Evolutionary conservation across 441 rosid species (phyloP), one percentile per base, ranked within the genome.

Genomic region (Bruguiera hainesii): DNA sequence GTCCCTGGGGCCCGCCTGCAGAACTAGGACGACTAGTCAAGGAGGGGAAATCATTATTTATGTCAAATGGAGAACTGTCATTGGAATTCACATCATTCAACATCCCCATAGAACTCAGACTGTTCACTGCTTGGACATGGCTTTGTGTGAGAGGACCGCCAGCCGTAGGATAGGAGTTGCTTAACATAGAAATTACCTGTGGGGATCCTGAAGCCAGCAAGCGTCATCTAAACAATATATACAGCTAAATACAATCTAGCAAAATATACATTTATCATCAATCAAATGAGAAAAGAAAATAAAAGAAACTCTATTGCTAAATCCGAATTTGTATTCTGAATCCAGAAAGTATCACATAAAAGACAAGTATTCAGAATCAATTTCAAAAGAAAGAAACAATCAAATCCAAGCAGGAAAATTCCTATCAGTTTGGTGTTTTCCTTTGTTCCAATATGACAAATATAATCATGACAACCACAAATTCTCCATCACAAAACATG

Each of bases 1-100:
- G 99, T 68, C 98, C 97, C 80, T 92, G 99, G 75, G 93, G 87
- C 56, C 96, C 97, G 49, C 97, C 97, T 11, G 96, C 95, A 59
- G 98, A 96, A 76, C 76, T 85, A 75, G 99, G 98, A 30, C 90
- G 93, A 80, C 96, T 92, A 19, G 90, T 84, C 81, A 96, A 78
- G 79, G 81, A 90, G 64, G 99, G 99, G 70, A 96, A 96, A 74
- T 96, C 99, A 78, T 84, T 87, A 64, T 86, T 89, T 69, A 96
- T 96, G 80, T 96, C 96, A 59, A 89, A 96, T 2, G 97, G 96
- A 28, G 98, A 89, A 73, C 71, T 79, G 65, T 96, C 97, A 65
- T 69, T 90, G 67, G 97, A 76, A 71, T 86, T 89, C 79, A 86
- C 82, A 70, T 92, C 98, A 75, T 85, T 89, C 79, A 95, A 76